phyloP scores from a whole-genome alignment of 2,329 filamentous ascomycete genomes.

The Calonectria leucothoes region DNA sequence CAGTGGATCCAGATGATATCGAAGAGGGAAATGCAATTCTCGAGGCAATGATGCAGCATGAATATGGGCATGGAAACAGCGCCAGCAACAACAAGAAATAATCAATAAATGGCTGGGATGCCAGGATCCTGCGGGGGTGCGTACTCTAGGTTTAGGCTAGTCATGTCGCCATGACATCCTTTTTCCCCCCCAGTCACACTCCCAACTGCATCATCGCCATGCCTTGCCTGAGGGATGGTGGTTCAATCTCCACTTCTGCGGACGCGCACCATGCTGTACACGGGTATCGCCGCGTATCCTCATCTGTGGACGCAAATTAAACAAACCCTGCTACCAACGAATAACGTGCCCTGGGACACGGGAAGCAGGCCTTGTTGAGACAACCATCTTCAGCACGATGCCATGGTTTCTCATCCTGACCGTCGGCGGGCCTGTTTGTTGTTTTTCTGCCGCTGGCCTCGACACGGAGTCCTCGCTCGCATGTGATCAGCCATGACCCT shows the following conservation, averaged over 20 bases:
- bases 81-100: neutral
- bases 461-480: neutral
- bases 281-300: neutral
- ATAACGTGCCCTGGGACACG: neutral
- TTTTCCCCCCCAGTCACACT: neutral
- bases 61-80: neutral
- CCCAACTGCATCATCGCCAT: neutral
- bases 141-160: neutral
- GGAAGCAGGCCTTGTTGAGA: neutral
- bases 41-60: conserved; percentile 4
- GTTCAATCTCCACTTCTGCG: conserved; percentile 3
- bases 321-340: neutral
- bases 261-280: neutral
- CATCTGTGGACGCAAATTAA: conserved; percentile 1
- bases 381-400: neutral
- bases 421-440: too few relatives aligned
- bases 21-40: conserved; percentile 19
- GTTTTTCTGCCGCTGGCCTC: neutral
- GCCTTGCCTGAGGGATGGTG: conserved; percentile 2
- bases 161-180: neutral
- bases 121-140: neutral
- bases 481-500: neutral
- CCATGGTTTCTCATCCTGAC: neutral
- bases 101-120: neutral
- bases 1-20: conserved; percentile 14